Conservation (phyloP, 1,284 basidiomycete genomes). For the Cryptococcus hybrid region DNA sequence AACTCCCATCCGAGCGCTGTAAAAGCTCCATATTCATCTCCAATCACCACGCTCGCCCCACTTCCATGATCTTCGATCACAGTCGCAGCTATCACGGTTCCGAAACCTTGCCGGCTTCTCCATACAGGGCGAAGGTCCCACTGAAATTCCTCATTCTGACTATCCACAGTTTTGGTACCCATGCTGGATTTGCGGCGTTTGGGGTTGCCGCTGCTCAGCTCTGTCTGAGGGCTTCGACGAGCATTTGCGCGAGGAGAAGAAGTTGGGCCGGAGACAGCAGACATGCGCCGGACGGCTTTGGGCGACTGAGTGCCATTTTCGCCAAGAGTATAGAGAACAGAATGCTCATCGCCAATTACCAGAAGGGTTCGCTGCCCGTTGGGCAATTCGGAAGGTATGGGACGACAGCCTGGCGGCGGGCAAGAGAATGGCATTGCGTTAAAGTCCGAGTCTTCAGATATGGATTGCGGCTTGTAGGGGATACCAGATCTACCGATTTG, state of each 20-base stretch:
- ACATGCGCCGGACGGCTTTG: conserved; percentile 10
- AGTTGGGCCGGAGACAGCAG: conserved; percentile 13
- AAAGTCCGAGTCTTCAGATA: conserved; percentile 30
- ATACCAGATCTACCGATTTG: conserved; percentile 56
- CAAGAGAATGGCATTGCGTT: conserved; percentile 45
- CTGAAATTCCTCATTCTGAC: conserved; percentile 11
- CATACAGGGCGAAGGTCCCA: conserved; percentile 38
- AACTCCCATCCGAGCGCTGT: conserved; percentile 62
- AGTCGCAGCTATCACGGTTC: conserved; percentile 43
- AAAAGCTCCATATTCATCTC: conserved; percentile 74
- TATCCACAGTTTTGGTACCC: conserved; percentile 8
- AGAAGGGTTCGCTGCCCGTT: conserved; percentile 17
- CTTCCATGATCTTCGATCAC: conserved; percentile 15
- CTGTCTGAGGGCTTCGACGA: conserved; percentile 32
- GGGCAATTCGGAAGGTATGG: conserved; percentile 13
- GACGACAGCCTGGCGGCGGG: conserved; percentile 37
- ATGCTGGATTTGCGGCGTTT: conserved; percentile 42
- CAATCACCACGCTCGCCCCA: conserved; percentile 61
- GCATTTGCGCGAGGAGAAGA: conserved; percentile 31
- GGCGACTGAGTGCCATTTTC: conserved; percentile 10
- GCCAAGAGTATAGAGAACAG: conserved; percentile 31
- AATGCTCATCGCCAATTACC: conserved; percentile 47
- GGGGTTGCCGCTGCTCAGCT: conserved; percentile 28
- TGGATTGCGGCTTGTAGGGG: conserved; percentile 49
- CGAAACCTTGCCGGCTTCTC: conserved; percentile 47